Base-by-base conservation (phyloP, 1,284 basidiomycete species). In the Macrocystidia cucumis region DNA sequence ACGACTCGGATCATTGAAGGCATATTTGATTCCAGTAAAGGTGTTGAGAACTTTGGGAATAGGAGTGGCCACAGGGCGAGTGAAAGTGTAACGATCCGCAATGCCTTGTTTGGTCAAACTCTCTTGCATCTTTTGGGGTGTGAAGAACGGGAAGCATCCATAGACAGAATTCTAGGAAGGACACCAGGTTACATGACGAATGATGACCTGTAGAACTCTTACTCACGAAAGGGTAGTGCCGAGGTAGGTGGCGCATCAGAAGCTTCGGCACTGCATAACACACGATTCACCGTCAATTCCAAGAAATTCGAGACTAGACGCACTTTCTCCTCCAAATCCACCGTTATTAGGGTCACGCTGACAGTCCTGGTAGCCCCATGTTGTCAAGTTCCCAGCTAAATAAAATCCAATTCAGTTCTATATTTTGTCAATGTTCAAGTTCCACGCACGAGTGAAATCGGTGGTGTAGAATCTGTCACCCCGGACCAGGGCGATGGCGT, bases 61-160 rank as follows among this genome's bases (percentile, higher is more conserved):
- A 9, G 48, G 44, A 24, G 42, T 37, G 1, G 54, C 25, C 0
- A 45, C 36, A 0, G 68, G 68, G 1, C 55, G 57, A 9, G 55
- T 53, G 41, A 69, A 71, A 14, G 59, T 58, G 46, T 74, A 76
- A 27, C 62, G 54, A 19, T 55, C 52, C 3, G 52, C 52, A 4
- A 63, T 51, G 0, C 60, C 61, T 40, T 64, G 66, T 19, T 53
- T 55, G 0, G 55, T 62, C 29, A 72, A 51, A 27, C 55, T 61
- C 4, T 57, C 47, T 37, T 62, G 50, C 70, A 70, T 69, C 43
- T 65, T 51, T 29, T 47, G 32, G 40, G 75, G 59, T 13, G 66
- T 67, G 50, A 72, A 68, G 63, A 78, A 75, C 1, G 77, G 72
- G 60, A 69, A 75, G 12, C 68, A 56, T 0, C 55, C 50, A 37